Conservation (phyloP, 495 filamentous ascomycete genomes). For the Penicillium nucicola region DNA sequence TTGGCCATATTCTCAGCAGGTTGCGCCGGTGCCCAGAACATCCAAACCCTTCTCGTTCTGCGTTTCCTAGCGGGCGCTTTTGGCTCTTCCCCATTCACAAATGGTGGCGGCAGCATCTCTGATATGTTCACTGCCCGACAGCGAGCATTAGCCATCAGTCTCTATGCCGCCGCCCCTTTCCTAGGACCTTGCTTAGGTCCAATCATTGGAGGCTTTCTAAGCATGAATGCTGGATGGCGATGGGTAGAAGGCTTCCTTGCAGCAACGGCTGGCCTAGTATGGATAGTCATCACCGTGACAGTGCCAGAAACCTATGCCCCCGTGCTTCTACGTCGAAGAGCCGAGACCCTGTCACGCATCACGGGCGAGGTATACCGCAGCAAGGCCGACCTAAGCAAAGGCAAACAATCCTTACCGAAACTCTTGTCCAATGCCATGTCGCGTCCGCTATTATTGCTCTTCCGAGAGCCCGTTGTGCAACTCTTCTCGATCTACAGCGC, state of each 20-base stretch:
- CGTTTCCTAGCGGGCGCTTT: constrained; percentile 80
- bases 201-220: constrained; percentile 60
- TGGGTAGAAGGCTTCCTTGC: constrained; percentile 63
- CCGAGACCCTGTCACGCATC: constrained; percentile 47
- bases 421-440: constrained; percentile 44
- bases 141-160: constrained; percentile 59
- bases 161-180: constrained; percentile 68
- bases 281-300: constrained; percentile 49
- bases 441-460: constrained; percentile 48
- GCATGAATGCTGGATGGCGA: constrained; percentile 57
- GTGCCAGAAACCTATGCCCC: constrained; percentile 63
- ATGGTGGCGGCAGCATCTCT: constrained; percentile 72
- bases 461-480: constrained; percentile 58
- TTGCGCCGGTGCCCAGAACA: constrained; percentile 58
- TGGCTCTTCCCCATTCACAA: constrained; percentile 70
- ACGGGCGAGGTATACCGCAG: constrained; percentile 56
- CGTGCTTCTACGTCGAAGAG: constrained; percentile 55
- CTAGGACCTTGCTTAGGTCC: constrained; percentile 63
- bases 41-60: constrained; percentile 64
- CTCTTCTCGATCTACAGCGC: constrained; percentile 70
- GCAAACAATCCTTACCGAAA: constrained; percentile 24
- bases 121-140: constrained; percentile 67
- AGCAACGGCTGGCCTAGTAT: constrained; percentile 50
- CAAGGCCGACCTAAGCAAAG: constrained; percentile 44
- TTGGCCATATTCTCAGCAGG: constrained; percentile 69